Evolutionary conservation across 139 green algal species (phyloP).

Genomic region (Tetradesmus lagerheimii): DNA sequence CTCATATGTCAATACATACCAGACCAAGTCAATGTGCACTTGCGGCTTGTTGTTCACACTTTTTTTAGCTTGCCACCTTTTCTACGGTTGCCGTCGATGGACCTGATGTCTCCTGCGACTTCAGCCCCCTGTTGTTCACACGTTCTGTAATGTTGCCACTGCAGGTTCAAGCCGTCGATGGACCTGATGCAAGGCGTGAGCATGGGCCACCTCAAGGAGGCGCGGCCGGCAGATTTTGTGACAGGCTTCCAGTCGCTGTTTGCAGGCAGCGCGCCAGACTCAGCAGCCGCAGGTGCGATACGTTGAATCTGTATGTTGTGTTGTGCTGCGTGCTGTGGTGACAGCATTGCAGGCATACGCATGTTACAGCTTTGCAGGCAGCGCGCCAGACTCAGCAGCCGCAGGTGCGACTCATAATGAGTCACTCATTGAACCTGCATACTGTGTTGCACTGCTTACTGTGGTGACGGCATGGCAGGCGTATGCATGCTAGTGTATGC

Average conservation of each 20-base stretch:
- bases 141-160: too few relatives aligned
- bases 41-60: too few relatives aligned
- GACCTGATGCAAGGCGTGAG: constrained; percentile 69
- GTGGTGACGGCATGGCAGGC: neutral
- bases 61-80: too few relatives aligned
- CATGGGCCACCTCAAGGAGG: constrained; percentile 84
- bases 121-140: too few relatives aligned
- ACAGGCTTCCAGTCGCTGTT: constrained; percentile 63
- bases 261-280: constrained; percentile 48
- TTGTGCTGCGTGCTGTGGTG: too few relatives aligned
- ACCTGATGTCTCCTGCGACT: too few relatives aligned
- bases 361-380: constrained; percentile 55
- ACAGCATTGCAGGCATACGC: too few relatives aligned
- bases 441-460: neutral
- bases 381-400: constrained; percentile 46
- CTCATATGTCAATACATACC: too few relatives aligned
- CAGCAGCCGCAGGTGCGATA: constrained; percentile 43
- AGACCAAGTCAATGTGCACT: too few relatives aligned
- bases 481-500: constrained; percentile 46
- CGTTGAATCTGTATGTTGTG: too few relatives aligned
- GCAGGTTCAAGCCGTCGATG: constrained; percentile 72
- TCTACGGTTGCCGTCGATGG: too few relatives aligned
- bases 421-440: neutral
- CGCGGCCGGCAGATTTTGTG: constrained; percentile 7
- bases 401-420: constrained; percentile 33